Conservation (phyloP, 2,329 filamentous ascomycete species). For the Cytospora piceicola region DNA sequence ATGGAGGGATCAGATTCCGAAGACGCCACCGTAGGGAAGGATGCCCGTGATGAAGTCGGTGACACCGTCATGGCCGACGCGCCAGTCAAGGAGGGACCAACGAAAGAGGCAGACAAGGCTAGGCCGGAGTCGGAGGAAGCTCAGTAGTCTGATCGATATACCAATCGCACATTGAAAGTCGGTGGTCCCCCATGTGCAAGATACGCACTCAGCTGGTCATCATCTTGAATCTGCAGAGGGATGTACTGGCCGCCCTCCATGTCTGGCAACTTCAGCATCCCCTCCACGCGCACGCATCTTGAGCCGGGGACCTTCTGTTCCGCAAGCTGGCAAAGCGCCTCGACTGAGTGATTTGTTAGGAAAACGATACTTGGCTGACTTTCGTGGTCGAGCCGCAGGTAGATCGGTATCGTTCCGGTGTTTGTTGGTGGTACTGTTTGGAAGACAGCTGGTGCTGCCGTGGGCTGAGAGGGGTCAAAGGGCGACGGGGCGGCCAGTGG, state of each 20-base stretch:
- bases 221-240: constrained; percentile 66
- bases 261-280: constrained; percentile 56
- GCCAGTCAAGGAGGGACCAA: not conserved
- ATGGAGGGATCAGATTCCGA: not conserved
- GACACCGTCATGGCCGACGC: not conserved
- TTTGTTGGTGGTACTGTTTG: constrained; percentile 19
- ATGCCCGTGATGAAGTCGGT: not conserved
- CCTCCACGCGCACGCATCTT: constrained; percentile 65
- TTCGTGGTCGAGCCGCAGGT: constrained; percentile 63
- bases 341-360: constrained; percentile 59
- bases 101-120: not conserved
- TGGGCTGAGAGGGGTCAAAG: constrained; percentile 13
- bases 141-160: constrained; percentile 3
- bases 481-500: constrained; percentile 35
- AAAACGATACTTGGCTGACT: constrained; percentile 69
- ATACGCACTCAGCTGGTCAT: constrained; percentile 74
- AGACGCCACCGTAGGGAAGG: not conserved
- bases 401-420: constrained; percentile 54
- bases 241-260: constrained; percentile 61
- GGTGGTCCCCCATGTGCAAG: constrained; percentile 60
- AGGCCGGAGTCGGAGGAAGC: not conserved
- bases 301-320: constrained; percentile 63
- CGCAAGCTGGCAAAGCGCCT: constrained; percentile 66
- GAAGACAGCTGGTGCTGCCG: constrained; percentile 10
- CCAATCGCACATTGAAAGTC: constrained; percentile 47